These are phyloP conservation scores for Taiozyma sp. DNA, from an alignment of 1,139 yeast species.

Conservation along the genomic window DNA sequence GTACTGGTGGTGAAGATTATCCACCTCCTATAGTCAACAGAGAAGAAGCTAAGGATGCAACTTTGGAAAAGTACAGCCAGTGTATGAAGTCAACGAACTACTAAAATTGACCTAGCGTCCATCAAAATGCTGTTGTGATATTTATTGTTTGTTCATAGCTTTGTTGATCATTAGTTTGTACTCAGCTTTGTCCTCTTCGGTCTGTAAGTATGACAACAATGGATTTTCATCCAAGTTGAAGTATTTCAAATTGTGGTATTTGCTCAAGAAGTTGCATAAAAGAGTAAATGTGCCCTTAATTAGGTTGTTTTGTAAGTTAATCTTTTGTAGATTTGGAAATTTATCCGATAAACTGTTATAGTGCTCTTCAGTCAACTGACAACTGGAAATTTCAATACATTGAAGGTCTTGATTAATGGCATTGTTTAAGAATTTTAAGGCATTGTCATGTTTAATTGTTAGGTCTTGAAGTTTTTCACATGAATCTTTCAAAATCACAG, in stretches of 20 bases:
- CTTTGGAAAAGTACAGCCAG: slow-evolving; percentile 32
- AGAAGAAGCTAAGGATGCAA: slow-evolving; percentile 32
- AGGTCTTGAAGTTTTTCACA: slow-evolving; percentile 10
- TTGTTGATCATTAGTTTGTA: slow-evolving; percentile 17
- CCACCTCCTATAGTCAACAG: slow-evolving; percentile 40
- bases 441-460: slow-evolving; percentile 3
- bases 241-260: slow-evolving; percentile 7
- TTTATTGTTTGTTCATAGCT: slow-evolving; percentile 10
- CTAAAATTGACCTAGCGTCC: background rate
- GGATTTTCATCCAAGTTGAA: slow-evolving; percentile 18
- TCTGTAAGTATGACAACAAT: slow-evolving; percentile 10
- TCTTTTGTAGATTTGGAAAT: slow-evolving; percentile 11
- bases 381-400: slow-evolving; percentile 5
- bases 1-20: slow-evolving; percentile 29
- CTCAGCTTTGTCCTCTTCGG: slow-evolving; percentile 5
- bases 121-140: background rate
- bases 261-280: slow-evolving; percentile 9
- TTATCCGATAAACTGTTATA: slow-evolving; percentile 3
- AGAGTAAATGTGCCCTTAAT: slow-evolving; percentile 13
- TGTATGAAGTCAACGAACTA: slow-evolving; percentile 2
- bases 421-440: background rate
- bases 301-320: slow-evolving; percentile 13
- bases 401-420: slow-evolving; percentile 6
- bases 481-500: slow-evolving; percentile 3
- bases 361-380: slow-evolving; percentile 5